A percentile compares a stretch with the other conserved stretches of the same genome.
phyloP scores from a whole-genome alignment of 2,329 filamentous ascomycete species.

The Eurotiales sp. region DNA sequence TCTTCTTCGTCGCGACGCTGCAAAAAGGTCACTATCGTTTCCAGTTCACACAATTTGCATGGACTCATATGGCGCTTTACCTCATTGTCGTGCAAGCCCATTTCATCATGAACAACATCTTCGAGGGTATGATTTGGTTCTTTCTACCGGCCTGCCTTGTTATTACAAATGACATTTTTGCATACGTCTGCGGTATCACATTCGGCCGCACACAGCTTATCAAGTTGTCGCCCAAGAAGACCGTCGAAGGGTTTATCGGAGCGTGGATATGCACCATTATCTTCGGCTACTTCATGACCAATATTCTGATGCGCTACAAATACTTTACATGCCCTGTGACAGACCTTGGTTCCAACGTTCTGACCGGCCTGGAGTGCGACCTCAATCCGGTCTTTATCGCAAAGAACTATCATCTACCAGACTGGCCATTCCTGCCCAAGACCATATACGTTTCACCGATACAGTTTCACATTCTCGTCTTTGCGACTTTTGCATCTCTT shows the following conservation, averaged over 20 bases:
- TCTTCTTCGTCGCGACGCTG: slow-evolving; percentile 93
- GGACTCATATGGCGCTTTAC: slow-evolving; percentile 99
- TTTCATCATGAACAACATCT: slow-evolving; percentile 99
- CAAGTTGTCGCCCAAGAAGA: slow-evolving; percentile 98
- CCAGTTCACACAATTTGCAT: slow-evolving; percentile 98
- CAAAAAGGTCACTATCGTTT: slow-evolving; percentile 97
- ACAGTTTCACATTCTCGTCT: slow-evolving; percentile 85
- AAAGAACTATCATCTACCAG: slow-evolving; percentile 68
- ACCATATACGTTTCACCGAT: slow-evolving; percentile 79
- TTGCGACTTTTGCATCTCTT: slow-evolving; percentile 90
- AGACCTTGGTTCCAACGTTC: slow-evolving; percentile 88
- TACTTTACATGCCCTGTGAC: slow-evolving; percentile 99
- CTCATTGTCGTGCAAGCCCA: slow-evolving; percentile 96
- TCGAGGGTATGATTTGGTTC: slow-evolving; percentile 99
- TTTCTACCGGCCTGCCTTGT: slow-evolving; percentile 92
- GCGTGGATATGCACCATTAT: slow-evolving; percentile 94
- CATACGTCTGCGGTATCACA: slow-evolving; percentile 94
- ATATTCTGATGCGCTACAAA: slow-evolving; percentile 81
- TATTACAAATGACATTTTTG: slow-evolving; percentile 98
- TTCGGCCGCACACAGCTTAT: slow-evolving; percentile 96
- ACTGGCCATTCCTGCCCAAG: slow-evolving; percentile 66
- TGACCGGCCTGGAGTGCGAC: slow-evolving; percentile 83
- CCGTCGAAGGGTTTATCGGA: slow-evolving; percentile 91
- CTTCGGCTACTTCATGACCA: slow-evolving; percentile 77
- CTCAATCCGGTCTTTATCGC: slow-evolving; percentile 89